These are phyloP conservation scores for Monosporascus sp. DNA, from an alignment of 2,329 filamentous ascomycete genomes.

Conservation along the genomic window DNA sequence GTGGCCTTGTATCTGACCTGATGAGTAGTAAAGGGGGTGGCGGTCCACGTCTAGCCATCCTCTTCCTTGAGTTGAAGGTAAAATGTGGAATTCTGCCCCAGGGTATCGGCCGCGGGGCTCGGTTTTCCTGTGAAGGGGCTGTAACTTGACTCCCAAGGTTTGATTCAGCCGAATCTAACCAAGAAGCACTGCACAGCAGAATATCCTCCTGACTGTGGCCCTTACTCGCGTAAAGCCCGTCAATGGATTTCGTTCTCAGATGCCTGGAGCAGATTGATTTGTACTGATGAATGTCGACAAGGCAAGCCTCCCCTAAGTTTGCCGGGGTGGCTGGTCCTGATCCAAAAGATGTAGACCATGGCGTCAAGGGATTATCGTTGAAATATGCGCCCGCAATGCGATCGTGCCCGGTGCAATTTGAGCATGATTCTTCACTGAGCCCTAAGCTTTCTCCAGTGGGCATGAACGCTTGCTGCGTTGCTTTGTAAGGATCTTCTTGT, in stretches of 20 bases:
- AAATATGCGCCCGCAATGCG: neutral
- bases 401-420: neutral
- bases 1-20: slow-evolving; percentile 6
- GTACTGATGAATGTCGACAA: slow-evolving; percentile 20
- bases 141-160: neutral
- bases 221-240: slow-evolving; percentile 18
- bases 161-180: neutral
- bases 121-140: slow-evolving; percentile 2
- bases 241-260: slow-evolving; percentile 19
- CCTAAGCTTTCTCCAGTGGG: neutral
- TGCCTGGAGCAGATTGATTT: slow-evolving; percentile 3
- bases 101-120: slow-evolving; percentile 14
- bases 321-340: slow-evolving; percentile 21
- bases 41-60: slow-evolving; percentile 16
- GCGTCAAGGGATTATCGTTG: slow-evolving; percentile 12
- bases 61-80: slow-evolving; percentile 16
- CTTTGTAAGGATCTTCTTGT: neutral
- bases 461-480: neutral
- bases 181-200: slow-evolving; percentile 14
- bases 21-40: slow-evolving; percentile 19
- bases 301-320: slow-evolving; percentile 20
- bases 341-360: slow-evolving; percentile 11
- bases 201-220: slow-evolving; percentile 22
- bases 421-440: neutral
- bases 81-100: slow-evolving; percentile 12